These are phyloP conservation scores for Solanum chilense DNA, from an alignment of 257 asterid species.

Conservation along the genomic window DNA sequence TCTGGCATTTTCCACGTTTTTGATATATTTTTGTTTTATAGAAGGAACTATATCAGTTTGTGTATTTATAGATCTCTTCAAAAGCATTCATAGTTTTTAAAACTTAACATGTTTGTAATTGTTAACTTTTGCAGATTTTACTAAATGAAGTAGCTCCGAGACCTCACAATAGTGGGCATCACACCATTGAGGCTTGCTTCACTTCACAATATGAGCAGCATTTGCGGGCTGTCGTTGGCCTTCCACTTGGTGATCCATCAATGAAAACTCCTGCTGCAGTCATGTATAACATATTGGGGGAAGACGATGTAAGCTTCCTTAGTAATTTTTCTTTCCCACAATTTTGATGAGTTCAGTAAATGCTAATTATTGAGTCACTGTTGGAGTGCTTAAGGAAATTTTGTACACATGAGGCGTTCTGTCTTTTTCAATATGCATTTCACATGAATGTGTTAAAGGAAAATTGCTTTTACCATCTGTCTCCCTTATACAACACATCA, in stretches of 20 bases:
- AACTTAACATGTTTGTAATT: not conserved
- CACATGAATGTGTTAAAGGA: not conserved
- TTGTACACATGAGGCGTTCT: not conserved
- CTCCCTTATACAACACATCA: not conserved
- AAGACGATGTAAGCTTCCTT: slow-evolving; percentile 50
- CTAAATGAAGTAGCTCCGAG: slow-evolving; percentile 97
- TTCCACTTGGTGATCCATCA: slow-evolving; percentile 93
- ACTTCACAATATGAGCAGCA: slow-evolving; percentile 97
- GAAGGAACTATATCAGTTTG: not conserved
- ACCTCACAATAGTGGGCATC: slow-evolving; percentile 99
- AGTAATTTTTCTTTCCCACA: not conserved
- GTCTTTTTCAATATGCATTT: not conserved
- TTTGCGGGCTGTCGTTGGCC: slow-evolving; percentile 87
- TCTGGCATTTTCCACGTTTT: not conserved
- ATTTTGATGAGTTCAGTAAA: not conserved
- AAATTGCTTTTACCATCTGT: not conserved
- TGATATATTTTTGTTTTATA: not conserved
- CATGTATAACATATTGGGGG: slow-evolving; percentile 94
- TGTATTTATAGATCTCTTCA: not conserved
- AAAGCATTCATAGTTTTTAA: not conserved
- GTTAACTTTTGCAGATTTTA: slow-evolving; percentile 44
- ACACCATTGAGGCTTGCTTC: slow-evolving; percentile 79
- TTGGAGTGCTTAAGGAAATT: not conserved
- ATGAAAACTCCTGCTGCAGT: slow-evolving; percentile 79
- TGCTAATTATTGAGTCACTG: not conserved